Evolutionary conservation across 208 protist genomes (phyloP), one percentile per base, ranked within the genome.

Genomic region (Crithidia brevicula): DNA sequence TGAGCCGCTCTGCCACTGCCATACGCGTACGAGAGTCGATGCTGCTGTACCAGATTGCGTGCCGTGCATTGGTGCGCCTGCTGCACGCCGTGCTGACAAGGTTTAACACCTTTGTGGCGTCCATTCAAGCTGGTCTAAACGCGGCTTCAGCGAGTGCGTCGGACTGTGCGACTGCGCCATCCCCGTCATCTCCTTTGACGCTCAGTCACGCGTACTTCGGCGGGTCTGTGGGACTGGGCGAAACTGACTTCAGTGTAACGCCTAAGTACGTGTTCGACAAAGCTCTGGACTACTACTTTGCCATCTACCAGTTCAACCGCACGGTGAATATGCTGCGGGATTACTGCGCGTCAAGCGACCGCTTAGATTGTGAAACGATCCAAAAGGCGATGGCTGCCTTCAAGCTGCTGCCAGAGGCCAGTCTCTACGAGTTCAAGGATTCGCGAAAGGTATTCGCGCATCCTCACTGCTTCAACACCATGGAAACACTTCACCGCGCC

Each of bases 261-360:
- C 52, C 68, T 4, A 49, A 23, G 20, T n/a, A 49, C 23, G 53
- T 38, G 0, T 20, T 8, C 46, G 22, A 15, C 22, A 30, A 30
- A n/a, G 23, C 58, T 31, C 25, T 47, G 0, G 28, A 65, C 27
- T 71, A 73, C 69, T 77, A 68, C 54, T 18, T 28, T 36, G 42
- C 46, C 15, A n/a, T 73, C 42, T 68, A 73, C 61, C 63, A 81
- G 50, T 66, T 81, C 49, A 67, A 82, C 47, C 51, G 66, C 47
- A 77, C 71, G 1, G 56, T 82, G 5, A 22, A 42, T 34, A 70
- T 61, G 42, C 36, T 77, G 31, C 15, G 57, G 22, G 7, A 5
- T 0, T 75, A 60, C 40, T 72, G 58, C 51, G 58, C 56, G 23
- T 3, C n/a, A 8, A 18, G 34, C 0, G n/a, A 76, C 25, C 42